A percentile compares a stretch with the other conserved stretches of the same genome.
These are phyloP conservation scores for Oryza glaberrima DNA, from an alignment of 176 grass and related monocot species.

Conservation along the genomic window DNA sequence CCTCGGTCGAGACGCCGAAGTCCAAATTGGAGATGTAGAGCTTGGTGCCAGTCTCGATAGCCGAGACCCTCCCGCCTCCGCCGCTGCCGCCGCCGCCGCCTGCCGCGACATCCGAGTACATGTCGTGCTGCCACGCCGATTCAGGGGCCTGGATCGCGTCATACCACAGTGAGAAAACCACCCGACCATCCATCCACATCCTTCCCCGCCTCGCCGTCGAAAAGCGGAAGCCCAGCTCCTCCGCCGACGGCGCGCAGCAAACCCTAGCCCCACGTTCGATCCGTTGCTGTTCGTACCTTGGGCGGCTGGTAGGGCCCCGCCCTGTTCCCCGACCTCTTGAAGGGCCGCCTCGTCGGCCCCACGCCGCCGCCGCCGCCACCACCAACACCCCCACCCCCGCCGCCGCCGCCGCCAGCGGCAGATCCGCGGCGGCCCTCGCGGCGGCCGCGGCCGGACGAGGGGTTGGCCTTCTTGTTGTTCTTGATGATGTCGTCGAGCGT, in stretches of 20 bases:
- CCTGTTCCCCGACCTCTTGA: constrained; percentile 79
- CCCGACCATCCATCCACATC: constrained; percentile 39
- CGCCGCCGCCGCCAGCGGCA: constrained; percentile 38
- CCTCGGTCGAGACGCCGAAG: constrained; percentile 91
- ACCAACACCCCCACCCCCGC: background rate
- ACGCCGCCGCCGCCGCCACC: background rate
- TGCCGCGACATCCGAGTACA: constrained; percentile 54
- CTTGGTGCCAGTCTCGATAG: constrained; percentile 90
- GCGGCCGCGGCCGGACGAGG: constrained; percentile 41
- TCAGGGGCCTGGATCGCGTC: constrained; percentile 85
- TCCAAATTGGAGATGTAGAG: constrained; percentile 95
- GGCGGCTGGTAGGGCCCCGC: constrained; percentile 67
- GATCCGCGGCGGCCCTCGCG: constrained; percentile 44
- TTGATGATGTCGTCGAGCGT: constrained; percentile 96
- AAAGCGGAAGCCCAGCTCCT: constrained; percentile 27
- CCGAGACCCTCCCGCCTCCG: constrained; percentile 59
- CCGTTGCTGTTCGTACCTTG: constrained; percentile 77
- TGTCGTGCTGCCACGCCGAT: constrained; percentile 92
- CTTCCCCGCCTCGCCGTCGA: constrained; percentile 36
- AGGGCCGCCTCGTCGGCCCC: constrained; percentile 62
- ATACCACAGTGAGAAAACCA: constrained; percentile 89
- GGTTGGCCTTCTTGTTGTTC: constrained; percentile 92
- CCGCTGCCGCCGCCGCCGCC: constrained; percentile 24
- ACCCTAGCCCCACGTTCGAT: constrained; percentile 43
- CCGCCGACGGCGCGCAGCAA: constrained; percentile 13